Percentiles rank a stretch among this genome's conserved stretches.
Evolutionary conservation across 768 basidiomycete genomes (phyloP).

Genomic region (Gymnopilus dilepis): DNA sequence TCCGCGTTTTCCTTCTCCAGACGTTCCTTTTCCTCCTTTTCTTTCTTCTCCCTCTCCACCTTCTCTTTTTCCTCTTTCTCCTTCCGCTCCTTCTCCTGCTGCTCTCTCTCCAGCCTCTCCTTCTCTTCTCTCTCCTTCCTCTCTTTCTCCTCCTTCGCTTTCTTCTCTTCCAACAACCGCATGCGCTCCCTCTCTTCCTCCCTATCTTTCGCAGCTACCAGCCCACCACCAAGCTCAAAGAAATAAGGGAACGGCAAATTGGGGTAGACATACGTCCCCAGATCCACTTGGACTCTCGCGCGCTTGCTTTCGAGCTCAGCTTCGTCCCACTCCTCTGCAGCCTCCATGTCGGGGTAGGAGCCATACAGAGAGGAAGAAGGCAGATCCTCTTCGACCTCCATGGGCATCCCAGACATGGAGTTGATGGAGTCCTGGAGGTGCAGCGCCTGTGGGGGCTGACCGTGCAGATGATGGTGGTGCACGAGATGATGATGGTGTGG

Average conservation of each 20-base stretch:
- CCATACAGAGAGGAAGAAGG: not conserved
- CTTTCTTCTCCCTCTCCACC: slow-evolving; percentile 17
- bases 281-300: slow-evolving; percentile 40
- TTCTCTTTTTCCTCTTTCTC: slow-evolving; percentile 23
- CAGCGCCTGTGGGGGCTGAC: not conserved
- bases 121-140: slow-evolving; percentile 24
- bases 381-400: slow-evolving; percentile 2
- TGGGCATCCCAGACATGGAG: not conserved
- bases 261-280: slow-evolving; percentile 67
- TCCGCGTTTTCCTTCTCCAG: slow-evolving; percentile 19
- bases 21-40: slow-evolving; percentile 16
- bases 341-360: not conserved
- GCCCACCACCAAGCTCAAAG: slow-evolving; percentile 42
- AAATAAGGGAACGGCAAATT: slow-evolving; percentile 63
- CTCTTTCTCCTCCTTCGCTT: slow-evolving; percentile 25
- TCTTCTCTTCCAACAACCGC: slow-evolving; percentile 23
- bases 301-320: slow-evolving; percentile 31
- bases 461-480: slow-evolving; percentile 2
- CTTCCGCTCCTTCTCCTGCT: slow-evolving; percentile 20
- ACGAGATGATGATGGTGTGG: not conserved
- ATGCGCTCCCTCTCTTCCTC: slow-evolving; percentile 26
- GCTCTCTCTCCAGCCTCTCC: slow-evolving; percentile 16
- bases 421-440: not conserved
- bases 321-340: slow-evolving; percentile 23
- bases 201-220: slow-evolving; percentile 27